Base-by-base conservation (phyloP, 1,284 basidiomycete species). In the Leucoagaricus sp. region DNA sequence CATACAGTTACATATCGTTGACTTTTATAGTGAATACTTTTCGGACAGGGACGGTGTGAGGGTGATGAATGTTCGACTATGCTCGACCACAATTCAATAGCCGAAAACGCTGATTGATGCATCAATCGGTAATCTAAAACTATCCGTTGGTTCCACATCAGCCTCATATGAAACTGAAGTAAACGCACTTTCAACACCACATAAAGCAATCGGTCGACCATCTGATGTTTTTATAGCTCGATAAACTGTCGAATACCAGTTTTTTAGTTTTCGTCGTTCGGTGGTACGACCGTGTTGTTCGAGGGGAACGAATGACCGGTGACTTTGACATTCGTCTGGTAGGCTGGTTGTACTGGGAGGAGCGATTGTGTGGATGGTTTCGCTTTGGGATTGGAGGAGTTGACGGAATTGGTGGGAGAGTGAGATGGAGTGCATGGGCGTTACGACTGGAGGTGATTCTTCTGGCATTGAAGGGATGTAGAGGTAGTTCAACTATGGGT, bases 11-110 rank as follows among this genome's bases (percentile, higher is more conserved):
- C n/a, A n/a, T 89, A 69, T 98, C 97, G 58, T 88, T 87, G 72
- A 99, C 87, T 41, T 91, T 84, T 0, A 96, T 97, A 0, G 97
- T 98, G 75, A 99, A 99, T 0, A 96, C 97, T 72, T 99, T 97
- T 46, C 86, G 84, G 7, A 98, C 79, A 17, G 85, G 77, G 25
- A 97, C 86, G 61, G 99, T 90, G 64, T 85, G 88, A 0, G 97
- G 95, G 75, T 99, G 96, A 17, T 81, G 82, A 58, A 98, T 80
- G 52, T n/a, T n/a, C n/a, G n/a, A n/a, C n/a, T n/a, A n/a, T n/a
- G n/a, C 84, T 81, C 1, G 88, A 85, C 97, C 97, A 99, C 17
- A 87, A 78, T 65, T 98, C 96, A 28, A 98, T 89, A 3, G 86
- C 75, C 6, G 77, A 76, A 66, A 98, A 96, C 1, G 96, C 95